Evolutionary conservation across 441 rosid species (phyloP), one percentile per base, ranked within the genome.

Genomic region (Cnidoscolus chayamansa): DNA sequence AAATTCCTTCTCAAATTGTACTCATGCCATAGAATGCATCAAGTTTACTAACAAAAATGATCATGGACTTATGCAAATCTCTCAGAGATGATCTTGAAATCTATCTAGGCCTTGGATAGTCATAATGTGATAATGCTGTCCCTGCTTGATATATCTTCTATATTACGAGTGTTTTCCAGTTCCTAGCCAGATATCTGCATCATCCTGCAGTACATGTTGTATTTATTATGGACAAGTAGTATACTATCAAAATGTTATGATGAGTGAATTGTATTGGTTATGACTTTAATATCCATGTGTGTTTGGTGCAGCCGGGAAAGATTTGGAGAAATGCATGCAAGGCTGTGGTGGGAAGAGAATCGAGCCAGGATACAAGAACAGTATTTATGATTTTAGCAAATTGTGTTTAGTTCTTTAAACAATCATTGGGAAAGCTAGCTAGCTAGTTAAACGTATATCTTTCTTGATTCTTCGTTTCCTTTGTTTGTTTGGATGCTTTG

Each of bases 271-370:
- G 31, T 5, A 37, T 8, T 31, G 35, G 32, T 31, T n/a, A 32
- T 40, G 45, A 30, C 62, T n/a, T 72, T 63, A 12, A 25, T 56
- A 53, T 63, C 53, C 43, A 1, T 65, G 12, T 75, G 0, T 37
- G 60, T 51, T 32, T 67, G 74, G 66, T 82, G 90, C 91, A 94
- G 98, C 83, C 98, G 98, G 68, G 96, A 94, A 53, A 88, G 4
- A 76, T 94, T 94, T 54, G 96, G 90, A 31, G 97, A 94, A 77
- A 86, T 76, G 81, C 84, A 87, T 43, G 97, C 98, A 9, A 87
- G 94, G 86, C 40, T 87, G 74, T 94, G 98, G 98, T 94, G 97
- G 98, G 97, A 92, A 49, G 86, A 89, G 79, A 94, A 94, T 78
- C 86, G 92, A 77, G 89, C 86, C 25, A 84, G 97, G 86, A 92